Conservation (phyloP, 192 early-diverging fungal genomes). For the Coemansia sp. region DNA sequence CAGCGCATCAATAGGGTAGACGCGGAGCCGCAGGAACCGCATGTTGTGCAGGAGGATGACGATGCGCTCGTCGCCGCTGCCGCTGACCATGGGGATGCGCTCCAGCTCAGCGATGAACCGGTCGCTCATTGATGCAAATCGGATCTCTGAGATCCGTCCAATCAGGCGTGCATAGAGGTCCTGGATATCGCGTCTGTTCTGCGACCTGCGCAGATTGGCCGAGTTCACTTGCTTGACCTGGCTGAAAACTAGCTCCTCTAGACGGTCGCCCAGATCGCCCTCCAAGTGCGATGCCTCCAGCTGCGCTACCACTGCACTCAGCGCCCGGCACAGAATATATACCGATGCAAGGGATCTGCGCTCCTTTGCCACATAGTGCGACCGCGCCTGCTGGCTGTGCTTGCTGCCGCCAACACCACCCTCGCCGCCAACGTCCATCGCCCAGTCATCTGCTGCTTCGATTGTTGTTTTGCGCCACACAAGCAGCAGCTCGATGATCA, state of each 20-base stretch:
- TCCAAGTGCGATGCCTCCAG: slow-evolving; percentile 71
- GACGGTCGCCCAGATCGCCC: slow-evolving; percentile 77
- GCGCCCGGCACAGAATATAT: slow-evolving; percentile 85
- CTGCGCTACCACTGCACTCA: slow-evolving; percentile 81
- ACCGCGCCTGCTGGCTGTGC: slow-evolving; percentile 24
- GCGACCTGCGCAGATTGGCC: slow-evolving; percentile 65
- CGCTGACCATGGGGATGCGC: slow-evolving; percentile 62
- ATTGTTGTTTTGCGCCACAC: slow-evolving; percentile 74
- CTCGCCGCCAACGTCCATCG: slow-evolving; percentile 39
- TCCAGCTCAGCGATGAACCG: slow-evolving; percentile 89
- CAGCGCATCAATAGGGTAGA: slow-evolving; percentile 90
- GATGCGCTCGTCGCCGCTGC: slow-evolving; percentile 73
- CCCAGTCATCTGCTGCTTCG: slow-evolving; percentile 37
- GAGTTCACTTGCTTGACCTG: slow-evolving; percentile 86
- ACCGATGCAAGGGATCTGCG: slow-evolving; percentile 63
- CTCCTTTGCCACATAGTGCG: slow-evolving; percentile 46
- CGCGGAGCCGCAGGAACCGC: slow-evolving; percentile 88
- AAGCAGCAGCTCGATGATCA: slow-evolving; percentile 79
- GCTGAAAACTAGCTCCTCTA: slow-evolving; percentile 93
- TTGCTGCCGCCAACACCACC: slow-evolving; percentile 15
- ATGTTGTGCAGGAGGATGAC: slow-evolving; percentile 86
- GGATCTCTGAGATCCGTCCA: slow-evolving; percentile 83
- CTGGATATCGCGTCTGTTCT: slow-evolving; percentile 84
- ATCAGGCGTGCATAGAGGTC: slow-evolving; percentile 92
- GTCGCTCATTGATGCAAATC: slow-evolving; percentile 92